Percentiles rank a stretch among this genome's conserved stretches.
phyloP scores from a whole-genome alignment of 1,284 basidiomycete genomes.

The Coniferiporia weirii region DNA sequence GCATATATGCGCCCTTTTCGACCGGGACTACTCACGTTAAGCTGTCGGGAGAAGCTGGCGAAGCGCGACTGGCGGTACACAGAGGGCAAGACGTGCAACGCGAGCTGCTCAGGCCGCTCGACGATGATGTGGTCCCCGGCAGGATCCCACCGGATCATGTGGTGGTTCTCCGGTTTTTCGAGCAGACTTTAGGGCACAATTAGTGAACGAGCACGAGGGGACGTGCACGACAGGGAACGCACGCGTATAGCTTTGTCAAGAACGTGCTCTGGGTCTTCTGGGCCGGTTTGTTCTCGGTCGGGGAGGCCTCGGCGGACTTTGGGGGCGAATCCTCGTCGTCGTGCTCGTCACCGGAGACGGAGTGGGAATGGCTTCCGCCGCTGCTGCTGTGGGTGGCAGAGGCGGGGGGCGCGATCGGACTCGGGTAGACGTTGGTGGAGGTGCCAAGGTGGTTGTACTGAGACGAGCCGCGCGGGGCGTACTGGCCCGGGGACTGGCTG shows the following conservation, averaged over 20 bases:
- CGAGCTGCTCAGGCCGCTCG: conserved; percentile 83
- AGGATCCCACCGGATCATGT: conserved; percentile 91
- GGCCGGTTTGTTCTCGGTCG: conserved; percentile 54
- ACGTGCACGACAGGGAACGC: conserved; percentile 30
- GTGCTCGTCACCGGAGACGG: conserved; percentile 16
- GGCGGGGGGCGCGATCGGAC: conserved; percentile 5
- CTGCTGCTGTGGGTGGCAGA: conserved; percentile 9
- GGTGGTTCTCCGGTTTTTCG: conserved; percentile 80
- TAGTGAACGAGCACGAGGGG: conserved; percentile 13
- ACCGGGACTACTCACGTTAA: conserved; percentile 72
- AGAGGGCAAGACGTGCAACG: conserved; percentile 81
- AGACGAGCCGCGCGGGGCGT: conserved; percentile 22
- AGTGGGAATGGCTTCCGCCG: conserved; percentile 16
- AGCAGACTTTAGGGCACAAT: conserved; percentile 49
- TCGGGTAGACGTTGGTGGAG: conserved; percentile 28
- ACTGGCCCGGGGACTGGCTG: conserved; percentile 1
- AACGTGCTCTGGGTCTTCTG: conserved; percentile 67
- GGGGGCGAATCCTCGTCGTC: conserved; percentile 35
- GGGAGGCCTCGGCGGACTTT: conserved; percentile 32
- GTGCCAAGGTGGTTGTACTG: conserved; percentile 40
- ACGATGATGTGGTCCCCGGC: conserved; percentile 89
- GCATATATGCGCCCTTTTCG: conserved; percentile 21
- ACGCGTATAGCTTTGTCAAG: conserved; percentile 90
- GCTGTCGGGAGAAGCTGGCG: conserved; percentile 89
- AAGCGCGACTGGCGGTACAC: conserved; percentile 91